phyloP scores from a whole-genome alignment of 2,329 filamentous ascomycete genomes.

The Nemania abortiva region DNA sequence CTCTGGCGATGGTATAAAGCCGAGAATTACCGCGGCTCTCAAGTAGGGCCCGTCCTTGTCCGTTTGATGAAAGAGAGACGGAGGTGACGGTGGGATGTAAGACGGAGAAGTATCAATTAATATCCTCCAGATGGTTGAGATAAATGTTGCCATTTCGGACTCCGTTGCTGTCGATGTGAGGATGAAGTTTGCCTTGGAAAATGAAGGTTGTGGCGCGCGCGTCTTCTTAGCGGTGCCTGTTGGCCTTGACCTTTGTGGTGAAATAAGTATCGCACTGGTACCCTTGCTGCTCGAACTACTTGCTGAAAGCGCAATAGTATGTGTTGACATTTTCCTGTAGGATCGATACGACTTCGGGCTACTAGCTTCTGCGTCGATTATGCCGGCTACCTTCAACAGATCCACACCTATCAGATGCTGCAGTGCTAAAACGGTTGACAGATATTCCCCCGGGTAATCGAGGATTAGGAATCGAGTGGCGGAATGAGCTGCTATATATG shows the following conservation, averaged over 20 bases:
- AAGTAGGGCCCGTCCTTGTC: conserved; percentile 44
- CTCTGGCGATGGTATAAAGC: conserved; percentile 35
- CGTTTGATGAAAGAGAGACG: conserved; percentile 39
- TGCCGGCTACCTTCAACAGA: conserved; percentile 69
- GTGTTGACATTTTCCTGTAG: conserved; percentile 29
- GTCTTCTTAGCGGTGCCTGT: conserved; percentile 7
- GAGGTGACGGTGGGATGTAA: conserved; percentile 55
- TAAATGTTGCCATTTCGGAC: conserved; percentile 65
- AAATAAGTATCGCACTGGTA: conserved; percentile 35
- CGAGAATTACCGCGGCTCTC: conserved; percentile 45
- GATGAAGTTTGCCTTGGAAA: conserved; percentile 68
- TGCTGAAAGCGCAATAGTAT: conserved; percentile 39
- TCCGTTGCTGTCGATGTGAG: conserved; percentile 67
- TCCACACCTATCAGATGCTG: conserved; percentile 68
- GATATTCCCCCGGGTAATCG: conserved; percentile 68
- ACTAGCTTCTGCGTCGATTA: conserved; percentile 61
- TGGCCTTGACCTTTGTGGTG: conserved; percentile 29
- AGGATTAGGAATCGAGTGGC: conserved; percentile 68
- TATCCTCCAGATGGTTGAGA: conserved; percentile 64
- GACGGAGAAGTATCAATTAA: conserved; percentile 60
- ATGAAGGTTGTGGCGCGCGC: conserved; percentile 47
- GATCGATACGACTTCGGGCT: conserved; percentile 46
- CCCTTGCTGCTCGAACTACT: conserved; percentile 41
- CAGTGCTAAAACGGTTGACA: conserved; percentile 68
- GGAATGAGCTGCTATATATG: conserved; percentile 66